Conservation (phyloP, 345 rosid species). For the Ailanthus altissimus region DNA sequence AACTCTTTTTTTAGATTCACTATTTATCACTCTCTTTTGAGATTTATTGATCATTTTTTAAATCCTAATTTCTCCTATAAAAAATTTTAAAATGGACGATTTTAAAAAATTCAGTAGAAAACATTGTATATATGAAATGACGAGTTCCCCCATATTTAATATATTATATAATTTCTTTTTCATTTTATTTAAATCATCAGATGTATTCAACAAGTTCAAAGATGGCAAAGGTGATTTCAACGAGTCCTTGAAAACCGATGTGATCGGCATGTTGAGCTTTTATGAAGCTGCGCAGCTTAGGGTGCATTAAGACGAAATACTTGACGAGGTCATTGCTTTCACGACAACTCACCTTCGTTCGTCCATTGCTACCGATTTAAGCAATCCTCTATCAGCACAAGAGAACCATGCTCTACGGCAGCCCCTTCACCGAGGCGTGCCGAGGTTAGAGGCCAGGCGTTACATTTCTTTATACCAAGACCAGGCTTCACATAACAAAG, state of each 20-base stretch:
- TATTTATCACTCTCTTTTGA: no score
- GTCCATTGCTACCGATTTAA: not conserved
- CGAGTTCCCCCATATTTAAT: no score
- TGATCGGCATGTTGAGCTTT: not conserved
- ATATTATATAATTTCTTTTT: no score
- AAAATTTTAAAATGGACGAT: no score
- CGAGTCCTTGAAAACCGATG: not conserved
- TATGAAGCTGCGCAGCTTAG: not conserved
- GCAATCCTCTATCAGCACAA: not conserved
- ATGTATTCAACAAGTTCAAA: not conserved
- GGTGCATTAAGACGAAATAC: not conserved
- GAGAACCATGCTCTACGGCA: not conserved
- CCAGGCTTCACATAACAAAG: not conserved
- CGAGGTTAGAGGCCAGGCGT: not conserved
- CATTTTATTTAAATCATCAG: no score
- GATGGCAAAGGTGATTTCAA: not conserved
- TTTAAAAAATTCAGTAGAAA: no score
- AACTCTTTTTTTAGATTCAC: no score
- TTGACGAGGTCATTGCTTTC: not conserved
- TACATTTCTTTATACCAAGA: constrained; percentile 13
- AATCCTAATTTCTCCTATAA: no score
- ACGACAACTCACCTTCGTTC: not conserved
- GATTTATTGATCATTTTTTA: no score
- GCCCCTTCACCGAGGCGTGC: constrained; percentile 6
- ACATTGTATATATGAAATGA: no score